A percentile compares a stretch with the other conserved stretches of the same genome.
Evolutionary conservation across 2,329 filamentous ascomycete genomes (phyloP).

Genomic region (Penicillium sp.): DNA sequence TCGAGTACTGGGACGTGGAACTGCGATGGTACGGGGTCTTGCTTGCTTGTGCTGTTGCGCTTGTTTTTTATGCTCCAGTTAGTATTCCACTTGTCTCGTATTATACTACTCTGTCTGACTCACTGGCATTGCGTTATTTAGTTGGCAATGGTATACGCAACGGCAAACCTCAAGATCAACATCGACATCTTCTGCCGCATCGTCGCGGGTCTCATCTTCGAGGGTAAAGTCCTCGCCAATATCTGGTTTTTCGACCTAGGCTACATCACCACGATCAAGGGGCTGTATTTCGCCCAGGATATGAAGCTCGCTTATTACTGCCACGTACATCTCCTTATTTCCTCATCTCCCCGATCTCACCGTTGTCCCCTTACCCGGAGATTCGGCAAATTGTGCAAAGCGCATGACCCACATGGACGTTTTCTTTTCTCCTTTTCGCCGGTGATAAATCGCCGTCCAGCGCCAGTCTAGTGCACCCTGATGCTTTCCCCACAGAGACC

Average conservation of each 20-base stretch:
- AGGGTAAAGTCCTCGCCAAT: constrained; percentile 39
- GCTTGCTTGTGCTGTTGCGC: constrained; percentile 28
- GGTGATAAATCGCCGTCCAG: no score
- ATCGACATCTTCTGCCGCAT: constrained; percentile 36
- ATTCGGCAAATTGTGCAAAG: no score
- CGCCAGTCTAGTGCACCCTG: no score
- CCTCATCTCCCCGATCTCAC: neutral
- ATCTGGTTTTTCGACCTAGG: constrained; percentile 34
- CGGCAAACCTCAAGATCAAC: constrained; percentile 34
- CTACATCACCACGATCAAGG: constrained; percentile 35
- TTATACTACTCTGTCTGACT: no score
- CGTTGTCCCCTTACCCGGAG: no score
- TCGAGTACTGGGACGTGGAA: constrained; percentile 32
- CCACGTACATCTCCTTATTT: constrained; percentile 19
- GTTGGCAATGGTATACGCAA: constrained; percentile 33
- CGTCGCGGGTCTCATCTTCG: constrained; percentile 36
- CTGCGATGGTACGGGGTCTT: constrained; percentile 34
- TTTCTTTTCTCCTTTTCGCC: no score
- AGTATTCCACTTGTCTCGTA: neutral
- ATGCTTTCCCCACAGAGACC: no score
- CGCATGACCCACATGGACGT: no score
- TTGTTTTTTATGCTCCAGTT: constrained; percentile 32
- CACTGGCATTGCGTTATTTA: neutral
- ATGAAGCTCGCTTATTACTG: constrained; percentile 36
- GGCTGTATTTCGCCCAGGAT: constrained; percentile 33